These are phyloP conservation scores for Rheum nobile DNA, from an alignment of 148 eudicot genomes.

Conservation along the genomic window DNA sequence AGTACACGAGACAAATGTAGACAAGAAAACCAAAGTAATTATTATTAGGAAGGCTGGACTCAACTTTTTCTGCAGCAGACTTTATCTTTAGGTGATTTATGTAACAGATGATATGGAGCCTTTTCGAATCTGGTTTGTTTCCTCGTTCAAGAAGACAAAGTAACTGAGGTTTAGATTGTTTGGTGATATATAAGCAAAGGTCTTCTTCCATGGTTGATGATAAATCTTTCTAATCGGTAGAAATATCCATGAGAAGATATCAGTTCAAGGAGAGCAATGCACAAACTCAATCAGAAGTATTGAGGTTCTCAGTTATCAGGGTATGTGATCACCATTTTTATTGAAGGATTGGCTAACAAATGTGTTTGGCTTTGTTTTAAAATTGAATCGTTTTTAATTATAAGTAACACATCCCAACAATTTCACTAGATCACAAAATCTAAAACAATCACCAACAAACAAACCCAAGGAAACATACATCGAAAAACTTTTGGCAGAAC, in stretches of 20 bases:
- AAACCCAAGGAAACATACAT: not conserved
- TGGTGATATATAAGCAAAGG: not conserved
- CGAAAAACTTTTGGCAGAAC: too few relatives aligned
- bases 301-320: not conserved
- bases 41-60: not conserved
- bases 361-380: not conserved
- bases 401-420: not conserved
- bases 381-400: too few relatives aligned
- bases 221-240: not conserved
- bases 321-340: not conserved
- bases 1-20: not conserved
- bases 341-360: not conserved
- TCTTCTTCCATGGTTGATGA: not conserved
- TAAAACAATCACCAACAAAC: not conserved
- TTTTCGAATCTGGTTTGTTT: too few relatives aligned
- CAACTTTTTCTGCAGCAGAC: not conserved
- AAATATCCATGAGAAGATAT: not conserved
- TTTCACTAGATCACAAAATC: not conserved
- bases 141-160: too few relatives aligned
- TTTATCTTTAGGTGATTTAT: too few relatives aligned
- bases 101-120: too few relatives aligned
- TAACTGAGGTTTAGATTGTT: too few relatives aligned
- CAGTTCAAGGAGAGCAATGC: not conserved
- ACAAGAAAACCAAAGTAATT: not conserved
- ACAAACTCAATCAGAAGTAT: too few relatives aligned